Conservation (phyloP, 225 moss, liverwort and hornwort genomes). For the Physcomitrium patens region DNA sequence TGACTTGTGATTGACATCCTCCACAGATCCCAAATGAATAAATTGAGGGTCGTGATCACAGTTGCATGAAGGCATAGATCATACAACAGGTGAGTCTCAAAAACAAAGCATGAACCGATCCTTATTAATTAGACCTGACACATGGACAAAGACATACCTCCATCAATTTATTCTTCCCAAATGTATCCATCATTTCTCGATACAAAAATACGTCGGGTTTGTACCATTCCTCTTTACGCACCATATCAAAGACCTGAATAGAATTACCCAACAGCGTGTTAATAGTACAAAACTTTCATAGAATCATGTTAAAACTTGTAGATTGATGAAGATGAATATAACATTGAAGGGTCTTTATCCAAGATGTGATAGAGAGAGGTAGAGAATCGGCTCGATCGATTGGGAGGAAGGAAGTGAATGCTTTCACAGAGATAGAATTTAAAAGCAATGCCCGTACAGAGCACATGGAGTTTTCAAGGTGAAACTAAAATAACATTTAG, state of each 20-base stretch:
- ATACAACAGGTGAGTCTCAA: conserved; percentile 15
- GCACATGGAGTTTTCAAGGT: conserved; percentile 9
- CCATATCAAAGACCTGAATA: conserved; percentile 54
- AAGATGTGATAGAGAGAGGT: background rate
- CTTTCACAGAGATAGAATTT: background rate
- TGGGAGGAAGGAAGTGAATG: conserved; percentile 14
- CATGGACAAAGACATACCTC: conserved; percentile 42
- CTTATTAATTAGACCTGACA: conserved; percentile 18
- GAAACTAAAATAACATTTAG: background rate
- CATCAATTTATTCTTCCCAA: conserved; percentile 56
- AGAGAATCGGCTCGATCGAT: conserved; percentile 4
- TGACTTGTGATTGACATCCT: too few species aligned
- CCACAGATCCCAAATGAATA: too few species aligned
- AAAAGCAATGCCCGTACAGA: background rate
- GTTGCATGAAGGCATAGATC: background rate
- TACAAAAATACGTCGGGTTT: conserved; percentile 63
- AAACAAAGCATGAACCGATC: conserved; percentile 8
- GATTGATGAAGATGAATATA: background rate
- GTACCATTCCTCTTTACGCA: conserved; percentile 73
- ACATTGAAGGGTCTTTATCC: too few species aligned
- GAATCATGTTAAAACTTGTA: background rate
- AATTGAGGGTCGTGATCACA: too few species aligned
- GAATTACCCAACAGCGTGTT: conserved; percentile 22
- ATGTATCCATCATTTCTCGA: conserved; percentile 65
- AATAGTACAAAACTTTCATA: conserved; percentile 1